phyloP scores from a whole-genome alignment of 2,329 filamentous ascomycete genomes.

The Pezicula neosporulosa region DNA sequence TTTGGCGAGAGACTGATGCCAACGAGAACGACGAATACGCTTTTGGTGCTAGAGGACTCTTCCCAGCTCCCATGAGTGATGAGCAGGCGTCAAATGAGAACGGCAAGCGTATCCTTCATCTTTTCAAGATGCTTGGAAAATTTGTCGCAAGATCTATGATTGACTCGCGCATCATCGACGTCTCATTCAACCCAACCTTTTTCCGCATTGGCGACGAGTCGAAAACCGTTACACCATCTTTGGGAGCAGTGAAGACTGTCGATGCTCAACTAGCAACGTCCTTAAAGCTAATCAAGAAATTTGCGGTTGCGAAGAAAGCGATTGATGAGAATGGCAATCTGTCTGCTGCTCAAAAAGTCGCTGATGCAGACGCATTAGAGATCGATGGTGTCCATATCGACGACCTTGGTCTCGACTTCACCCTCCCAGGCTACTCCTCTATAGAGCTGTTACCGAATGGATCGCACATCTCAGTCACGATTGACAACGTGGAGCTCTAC shows the following conservation, averaged over 20 bases:
- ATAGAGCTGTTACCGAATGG: constrained; percentile 82
- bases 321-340: constrained; percentile 70
- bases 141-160: constrained; percentile 98
- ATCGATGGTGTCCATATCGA: constrained; percentile 78
- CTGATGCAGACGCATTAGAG: constrained; percentile 64
- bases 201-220: constrained; percentile 81
- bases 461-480: constrained; percentile 71
- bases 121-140: constrained; percentile 93
- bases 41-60: constrained; percentile 79
- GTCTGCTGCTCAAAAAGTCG: constrained; percentile 66
- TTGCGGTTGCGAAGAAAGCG: constrained; percentile 75
- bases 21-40: constrained; percentile 74
- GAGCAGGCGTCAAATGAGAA: constrained; percentile 71
- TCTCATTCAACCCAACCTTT: constrained; percentile 96
- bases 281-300: constrained; percentile 81
- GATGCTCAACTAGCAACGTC: constrained; percentile 85
- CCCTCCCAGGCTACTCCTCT: constrained; percentile 81
- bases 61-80: constrained; percentile 85
- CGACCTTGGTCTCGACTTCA: constrained; percentile 90
- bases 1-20: constrained; percentile 91
- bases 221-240: constrained; percentile 69
- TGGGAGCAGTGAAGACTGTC: constrained; percentile 86
- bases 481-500: constrained; percentile 88
- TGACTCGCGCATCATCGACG: constrained; percentile 94
- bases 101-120: constrained; percentile 80